Conservation (phyloP, 768 basidiomycete species). For the Trametes cinnabarina region DNA sequence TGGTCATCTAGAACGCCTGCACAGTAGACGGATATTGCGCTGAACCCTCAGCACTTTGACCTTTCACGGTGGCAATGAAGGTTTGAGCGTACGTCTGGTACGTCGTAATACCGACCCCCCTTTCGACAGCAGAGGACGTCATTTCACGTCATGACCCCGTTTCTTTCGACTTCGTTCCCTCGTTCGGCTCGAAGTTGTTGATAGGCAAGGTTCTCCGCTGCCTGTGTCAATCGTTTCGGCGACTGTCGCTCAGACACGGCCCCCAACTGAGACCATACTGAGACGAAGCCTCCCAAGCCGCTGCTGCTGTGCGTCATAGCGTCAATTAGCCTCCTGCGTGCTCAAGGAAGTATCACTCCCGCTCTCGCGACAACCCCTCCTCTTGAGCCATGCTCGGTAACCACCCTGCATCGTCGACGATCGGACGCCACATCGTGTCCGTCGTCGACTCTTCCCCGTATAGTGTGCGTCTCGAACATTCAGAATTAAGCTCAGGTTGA, state of each 20-base stretch:
- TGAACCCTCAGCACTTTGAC: neutral
- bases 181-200: neutral
- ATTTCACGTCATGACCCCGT: neutral
- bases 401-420: neutral
- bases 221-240: too few species aligned
- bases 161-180: neutral
- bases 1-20: neutral
- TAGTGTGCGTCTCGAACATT: neutral
- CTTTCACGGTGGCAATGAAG: neutral
- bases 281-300: neutral
- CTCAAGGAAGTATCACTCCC: neutral
- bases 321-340: neutral
- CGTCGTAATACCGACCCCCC: neutral
- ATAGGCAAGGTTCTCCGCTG: neutral
- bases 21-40: neutral
- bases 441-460: neutral
- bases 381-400: neutral
- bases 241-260: neutral
- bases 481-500: constrained; percentile 6
- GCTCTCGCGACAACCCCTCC: neutral
- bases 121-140: neutral
- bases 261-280: neutral
- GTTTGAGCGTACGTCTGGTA: neutral
- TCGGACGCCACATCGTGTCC: neutral
- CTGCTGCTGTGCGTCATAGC: constrained; percentile 1